Percentiles rank a stretch among this genome's conserved stretches.
These are phyloP conservation scores for Aegilops sharonensis DNA, from an alignment of 176 grass and related monocot genomes.

Conservation along the genomic window DNA sequence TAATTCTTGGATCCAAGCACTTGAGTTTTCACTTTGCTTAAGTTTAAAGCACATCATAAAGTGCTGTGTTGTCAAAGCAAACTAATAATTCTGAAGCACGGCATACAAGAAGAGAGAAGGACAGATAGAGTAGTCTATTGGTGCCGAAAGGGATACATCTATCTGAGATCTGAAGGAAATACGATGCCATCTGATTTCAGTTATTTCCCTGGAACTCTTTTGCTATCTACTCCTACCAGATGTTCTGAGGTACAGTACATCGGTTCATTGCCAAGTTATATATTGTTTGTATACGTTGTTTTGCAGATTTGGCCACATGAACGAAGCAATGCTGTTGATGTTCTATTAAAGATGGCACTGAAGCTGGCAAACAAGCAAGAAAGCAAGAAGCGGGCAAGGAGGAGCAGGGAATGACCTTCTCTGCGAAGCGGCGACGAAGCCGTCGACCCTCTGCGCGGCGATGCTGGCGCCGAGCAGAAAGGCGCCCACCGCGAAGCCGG, in stretches of 20 bases:
- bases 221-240: no score
- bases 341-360: no score
- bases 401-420: slow-evolving; percentile 41
- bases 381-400: background rate
- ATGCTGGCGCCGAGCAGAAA: slow-evolving; percentile 68
- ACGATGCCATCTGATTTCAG: background rate
- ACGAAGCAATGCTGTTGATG: no score
- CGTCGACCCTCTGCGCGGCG: slow-evolving; percentile 74
- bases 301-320: no score
- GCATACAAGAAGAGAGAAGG: background rate
- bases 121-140: background rate
- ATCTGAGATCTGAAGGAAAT: background rate
- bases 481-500: slow-evolving; percentile 70
- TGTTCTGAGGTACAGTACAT: no score
- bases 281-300: no score
- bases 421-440: slow-evolving; percentile 77
- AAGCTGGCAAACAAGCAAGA: no score
- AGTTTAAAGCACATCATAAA: background rate
- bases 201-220: no score
- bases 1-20: background rate
- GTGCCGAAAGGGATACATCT: background rate
- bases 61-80: background rate
- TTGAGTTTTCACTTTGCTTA: background rate
- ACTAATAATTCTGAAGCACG: background rate
- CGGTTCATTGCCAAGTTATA: no score